Evolutionary conservation across 768 basidiomycete species (phyloP).

Genomic region (Termitomyces eurrhizus): DNA sequence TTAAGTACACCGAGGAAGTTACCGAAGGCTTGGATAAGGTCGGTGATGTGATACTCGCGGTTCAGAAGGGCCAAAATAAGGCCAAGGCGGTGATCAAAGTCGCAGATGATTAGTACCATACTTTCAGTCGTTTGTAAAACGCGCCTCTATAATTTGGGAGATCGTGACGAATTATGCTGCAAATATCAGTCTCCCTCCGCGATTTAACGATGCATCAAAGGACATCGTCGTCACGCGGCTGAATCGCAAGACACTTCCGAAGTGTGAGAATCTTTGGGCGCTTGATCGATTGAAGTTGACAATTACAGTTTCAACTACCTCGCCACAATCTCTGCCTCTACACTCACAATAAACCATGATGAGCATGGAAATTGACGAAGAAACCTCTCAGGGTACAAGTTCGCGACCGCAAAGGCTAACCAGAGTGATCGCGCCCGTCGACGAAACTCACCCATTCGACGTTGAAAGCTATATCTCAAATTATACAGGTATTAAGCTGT

Average conservation of each 20-base stretch:
- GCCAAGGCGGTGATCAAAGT: slow-evolving; percentile 25
- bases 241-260: not conserved
- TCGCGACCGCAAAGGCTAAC: slow-evolving; percentile 18
- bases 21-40: slow-evolving; percentile 37
- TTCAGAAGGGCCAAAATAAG: slow-evolving; percentile 24
- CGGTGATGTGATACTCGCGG: slow-evolving; percentile 31
- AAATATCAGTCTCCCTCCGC: not conserved
- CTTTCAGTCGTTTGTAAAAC: not conserved
- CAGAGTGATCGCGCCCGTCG: slow-evolving; percentile 44
- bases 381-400: slow-evolving; percentile 25
- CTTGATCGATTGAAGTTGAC: not conserved
- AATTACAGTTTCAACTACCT: not conserved
- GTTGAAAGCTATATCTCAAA: slow-evolving; percentile 74
- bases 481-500: slow-evolving; percentile 55
- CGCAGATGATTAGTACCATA: slow-evolving; percentile 17
- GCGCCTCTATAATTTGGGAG: not conserved
- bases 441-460: slow-evolving; percentile 85
- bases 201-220: not conserved
- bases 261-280: slow-evolving; percentile 8
- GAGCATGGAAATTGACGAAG: slow-evolving; percentile 41
- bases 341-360: not conserved
- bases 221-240: too few species aligned
- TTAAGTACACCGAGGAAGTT: slow-evolving; percentile 43
- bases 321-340: not conserved
- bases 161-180: not conserved